These are phyloP conservation scores for Calonectria naviculata DNA, from an alignment of 2,329 filamentous ascomycete species.

Conservation along the genomic window DNA sequence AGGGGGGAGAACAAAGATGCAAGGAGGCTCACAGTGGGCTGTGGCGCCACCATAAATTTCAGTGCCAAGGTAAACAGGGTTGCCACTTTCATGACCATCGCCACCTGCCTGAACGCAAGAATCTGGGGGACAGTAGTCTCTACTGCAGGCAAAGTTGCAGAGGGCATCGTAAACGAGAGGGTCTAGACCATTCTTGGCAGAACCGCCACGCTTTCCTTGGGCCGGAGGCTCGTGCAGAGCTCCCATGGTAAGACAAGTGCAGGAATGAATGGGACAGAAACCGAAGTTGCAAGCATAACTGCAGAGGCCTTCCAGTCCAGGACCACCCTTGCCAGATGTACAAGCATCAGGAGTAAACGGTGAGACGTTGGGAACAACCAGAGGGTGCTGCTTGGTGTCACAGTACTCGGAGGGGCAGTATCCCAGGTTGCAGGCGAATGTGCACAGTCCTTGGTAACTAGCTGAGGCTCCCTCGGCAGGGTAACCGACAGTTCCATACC, in stretches of 20 bases:
- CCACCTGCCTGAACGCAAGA: conserved; percentile 2
- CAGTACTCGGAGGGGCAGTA: conserved; percentile 4
- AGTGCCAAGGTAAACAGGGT: not conserved
- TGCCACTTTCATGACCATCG: not conserved
- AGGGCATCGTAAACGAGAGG: conserved; percentile 6
- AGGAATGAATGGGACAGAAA: conserved; percentile 1
- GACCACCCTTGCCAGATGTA: not conserved
- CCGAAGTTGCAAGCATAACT: conserved; percentile 7
- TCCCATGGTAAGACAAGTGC: not conserved
- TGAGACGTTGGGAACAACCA: conserved; percentile 1
- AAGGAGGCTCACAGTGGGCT: not conserved
- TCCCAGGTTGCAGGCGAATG: conserved; percentile 3
- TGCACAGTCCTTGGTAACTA: conserved; percentile 4
- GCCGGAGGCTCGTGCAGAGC: not conserved
- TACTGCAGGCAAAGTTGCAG: conserved; percentile 4
- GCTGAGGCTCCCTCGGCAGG: not conserved
- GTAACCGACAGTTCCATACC: not conserved
- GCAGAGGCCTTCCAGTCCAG: not conserved
- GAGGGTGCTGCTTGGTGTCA: not conserved
- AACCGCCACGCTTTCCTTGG: not conserved
- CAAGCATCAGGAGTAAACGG: conserved; percentile 7
- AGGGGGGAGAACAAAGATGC: not conserved
- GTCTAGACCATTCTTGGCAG: not conserved
- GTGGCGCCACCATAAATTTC: not conserved
- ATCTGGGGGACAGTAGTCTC: conserved; percentile 3